Conservation (phyloP, 768 basidiomycete genomes). For the Trametes punicea region DNA sequence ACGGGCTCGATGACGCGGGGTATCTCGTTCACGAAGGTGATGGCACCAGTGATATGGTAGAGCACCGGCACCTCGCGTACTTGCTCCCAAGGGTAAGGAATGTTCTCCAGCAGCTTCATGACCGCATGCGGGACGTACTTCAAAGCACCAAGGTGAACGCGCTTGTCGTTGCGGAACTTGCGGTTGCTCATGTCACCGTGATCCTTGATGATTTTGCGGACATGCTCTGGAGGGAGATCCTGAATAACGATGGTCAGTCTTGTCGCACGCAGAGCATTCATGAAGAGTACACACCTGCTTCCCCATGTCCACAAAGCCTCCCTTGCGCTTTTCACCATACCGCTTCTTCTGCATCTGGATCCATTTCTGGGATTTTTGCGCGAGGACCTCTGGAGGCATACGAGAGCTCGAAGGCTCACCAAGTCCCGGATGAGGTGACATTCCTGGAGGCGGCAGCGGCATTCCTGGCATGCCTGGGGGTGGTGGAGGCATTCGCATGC, state of each 20-base stretch:
- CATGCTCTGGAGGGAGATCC: constrained; percentile 96
- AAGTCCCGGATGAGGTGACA: constrained; percentile 32
- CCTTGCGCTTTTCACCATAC: constrained; percentile 88
- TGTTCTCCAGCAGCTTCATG: constrained; percentile 98
- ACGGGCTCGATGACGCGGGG: constrained; percentile 96
- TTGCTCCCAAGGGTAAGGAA: constrained; percentile 98
- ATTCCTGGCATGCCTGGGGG: constrained; percentile 39
- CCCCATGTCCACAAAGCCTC: constrained; percentile 88
- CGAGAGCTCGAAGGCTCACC: constrained; percentile 37
- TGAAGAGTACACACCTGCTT: constrained; percentile 66
- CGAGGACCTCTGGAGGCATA: constrained; percentile 67
- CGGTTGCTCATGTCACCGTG: constrained; percentile 99
- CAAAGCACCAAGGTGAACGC: constrained; percentile 96
- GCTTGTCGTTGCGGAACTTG: constrained; percentile 99
- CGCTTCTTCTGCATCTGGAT: constrained; percentile 89
- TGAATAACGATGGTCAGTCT: constrained; percentile 33
- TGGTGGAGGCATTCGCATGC: constrained; percentile 36
- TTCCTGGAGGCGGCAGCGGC: constrained; percentile 36
- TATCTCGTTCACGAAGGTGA: constrained; percentile 98
- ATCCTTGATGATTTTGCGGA: constrained; percentile 99
- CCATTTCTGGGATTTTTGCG: constrained; percentile 96
- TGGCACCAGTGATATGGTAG: constrained; percentile 98
- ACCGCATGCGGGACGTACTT: constrained; percentile 99
- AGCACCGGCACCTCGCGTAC: constrained; percentile 98
- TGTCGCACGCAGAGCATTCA: not conserved